Base-by-base conservation (phyloP, 192 early-diverging fungal species). In the Entomortierella parvispora region DNA sequence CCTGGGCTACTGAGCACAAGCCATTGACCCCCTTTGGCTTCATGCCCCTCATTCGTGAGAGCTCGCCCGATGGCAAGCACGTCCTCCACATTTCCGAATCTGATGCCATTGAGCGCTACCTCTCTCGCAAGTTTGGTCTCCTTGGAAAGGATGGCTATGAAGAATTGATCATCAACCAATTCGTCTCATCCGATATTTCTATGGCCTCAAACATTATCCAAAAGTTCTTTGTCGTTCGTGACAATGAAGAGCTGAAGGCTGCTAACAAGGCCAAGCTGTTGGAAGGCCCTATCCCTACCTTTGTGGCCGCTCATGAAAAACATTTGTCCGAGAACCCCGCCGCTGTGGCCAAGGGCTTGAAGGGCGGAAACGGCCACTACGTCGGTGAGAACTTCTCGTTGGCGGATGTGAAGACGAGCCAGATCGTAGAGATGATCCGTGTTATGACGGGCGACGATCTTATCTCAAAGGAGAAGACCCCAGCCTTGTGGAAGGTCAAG, bases 281-380 rank as follows among this genome's bases (percentile, higher is more conserved):
- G 12, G 9, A 33, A 17, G 48, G 25, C 12, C 14, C 32, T 40
- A 43, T 66, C 11, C 46, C 42, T 0, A 15, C 7, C 25, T 71
- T 60, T 31, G 44, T 81, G 64, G 71, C 60, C 9, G 57, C 65
- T 20, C 83, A 87, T 33, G 82, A 83, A 44, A 47, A 80, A 31
- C 44, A 81, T 22, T 56, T 87, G 53, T 42, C 22, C 14, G 71
- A 75, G 42, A 88, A 88, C 54, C 37, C 37, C 12, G 37, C 12
- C 37, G 37, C 37, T 5, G 37, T 40, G 7, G 37, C 37, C 37
- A 40, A 40, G 37, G 37, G 37, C 12, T 5, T 9, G 37, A 40
- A 40, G 12, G 87, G 87, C n/a, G 58, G 71, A 40, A 88, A 75
- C 40, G 84, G 87, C 1, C 85, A 88, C 51, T 88, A 84, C 47